A percentile compares a stretch with the other conserved stretches of the same genome.
phyloP scores from a whole-genome alignment of 2,329 filamentous ascomycete genomes.

The Neoscytalidium dimidiatum region DNA sequence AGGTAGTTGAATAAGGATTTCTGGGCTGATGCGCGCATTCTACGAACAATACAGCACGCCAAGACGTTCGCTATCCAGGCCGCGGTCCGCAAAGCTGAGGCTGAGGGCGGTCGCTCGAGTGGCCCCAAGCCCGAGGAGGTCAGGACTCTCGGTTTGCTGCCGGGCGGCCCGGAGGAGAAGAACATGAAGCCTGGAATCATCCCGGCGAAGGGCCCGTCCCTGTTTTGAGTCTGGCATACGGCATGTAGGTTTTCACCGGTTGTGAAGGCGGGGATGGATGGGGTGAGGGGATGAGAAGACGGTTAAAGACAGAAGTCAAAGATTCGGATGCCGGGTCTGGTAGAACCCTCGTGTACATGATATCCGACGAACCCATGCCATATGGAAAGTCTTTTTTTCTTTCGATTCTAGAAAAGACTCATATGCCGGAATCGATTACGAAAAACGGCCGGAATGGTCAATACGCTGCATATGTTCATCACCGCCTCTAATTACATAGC shows the following conservation, averaged over 20 bases:
- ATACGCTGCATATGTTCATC: not conserved
- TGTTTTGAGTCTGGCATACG: not conserved
- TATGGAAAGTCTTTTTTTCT: not conserved
- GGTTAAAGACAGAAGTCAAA: not conserved
- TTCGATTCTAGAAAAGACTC: not conserved
- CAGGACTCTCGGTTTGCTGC: slow-evolving; percentile 79
- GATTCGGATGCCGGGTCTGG: not conserved
- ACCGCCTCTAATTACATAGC: not conserved
- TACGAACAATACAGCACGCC: slow-evolving; percentile 63
- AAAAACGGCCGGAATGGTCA: not conserved
- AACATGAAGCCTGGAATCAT: slow-evolving; percentile 39
- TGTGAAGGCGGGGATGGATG: not conserved
- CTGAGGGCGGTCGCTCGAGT: slow-evolving; percentile 74
- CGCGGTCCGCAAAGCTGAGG: slow-evolving; percentile 77
- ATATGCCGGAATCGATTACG: not conserved
- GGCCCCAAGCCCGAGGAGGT: slow-evolving; percentile 84
- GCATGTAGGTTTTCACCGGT: not conserved
- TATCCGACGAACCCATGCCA: slow-evolving; percentile 12
- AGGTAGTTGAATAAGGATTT: not conserved
- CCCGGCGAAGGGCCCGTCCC: slow-evolving; percentile 3
- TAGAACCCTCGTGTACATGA: not conserved
- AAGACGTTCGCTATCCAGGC: slow-evolving; percentile 77
- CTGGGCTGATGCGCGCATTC: not conserved
- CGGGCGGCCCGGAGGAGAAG: slow-evolving; percentile 74
- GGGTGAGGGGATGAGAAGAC: not conserved